These are phyloP conservation scores for Magnusiomyces paraingens DNA, from an alignment of 1,139 yeast genomes.

Conservation along the genomic window DNA sequence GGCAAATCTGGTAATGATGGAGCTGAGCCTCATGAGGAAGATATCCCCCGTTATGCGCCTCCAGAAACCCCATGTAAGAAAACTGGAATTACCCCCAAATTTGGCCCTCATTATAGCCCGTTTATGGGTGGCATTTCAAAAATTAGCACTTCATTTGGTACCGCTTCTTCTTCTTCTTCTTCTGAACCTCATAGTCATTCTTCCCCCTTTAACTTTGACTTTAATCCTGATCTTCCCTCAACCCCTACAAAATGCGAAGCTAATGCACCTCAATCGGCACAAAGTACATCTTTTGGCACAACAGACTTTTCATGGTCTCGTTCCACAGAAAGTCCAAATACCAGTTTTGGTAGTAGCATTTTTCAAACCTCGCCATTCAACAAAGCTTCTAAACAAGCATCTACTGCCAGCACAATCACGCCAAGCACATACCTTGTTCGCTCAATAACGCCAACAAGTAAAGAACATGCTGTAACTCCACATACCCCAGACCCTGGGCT, in stretches of 20 bases:
- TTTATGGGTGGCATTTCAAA: neutral
- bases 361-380: neutral
- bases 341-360: constrained; percentile 1
- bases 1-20: constrained; percentile 16
- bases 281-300: too few species aligned
- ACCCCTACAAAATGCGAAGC: constrained; percentile 13
- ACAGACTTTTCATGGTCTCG: too few species aligned
- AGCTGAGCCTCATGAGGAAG: constrained; percentile 15
- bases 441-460: constrained; percentile 10
- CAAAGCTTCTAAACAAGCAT: constrained; percentile 17
- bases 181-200: neutral
- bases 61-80: constrained; percentile 86
- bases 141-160: neutral
- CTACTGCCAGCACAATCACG: constrained; percentile 23
- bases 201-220: neutral
- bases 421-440: constrained; percentile 13
- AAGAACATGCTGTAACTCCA: constrained; percentile 20
- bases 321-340: neutral
- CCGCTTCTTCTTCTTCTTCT: neutral
- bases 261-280: neutral
- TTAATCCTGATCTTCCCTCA: constrained; percentile 9
- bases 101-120: neutral
- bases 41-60: constrained; percentile 25
- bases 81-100: neutral
- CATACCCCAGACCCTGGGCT: constrained; percentile 21